Evolutionary conservation across 768 basidiomycete genomes (phyloP), one percentile per base, ranked within the genome.

Genomic region (Epithele typhae): DNA sequence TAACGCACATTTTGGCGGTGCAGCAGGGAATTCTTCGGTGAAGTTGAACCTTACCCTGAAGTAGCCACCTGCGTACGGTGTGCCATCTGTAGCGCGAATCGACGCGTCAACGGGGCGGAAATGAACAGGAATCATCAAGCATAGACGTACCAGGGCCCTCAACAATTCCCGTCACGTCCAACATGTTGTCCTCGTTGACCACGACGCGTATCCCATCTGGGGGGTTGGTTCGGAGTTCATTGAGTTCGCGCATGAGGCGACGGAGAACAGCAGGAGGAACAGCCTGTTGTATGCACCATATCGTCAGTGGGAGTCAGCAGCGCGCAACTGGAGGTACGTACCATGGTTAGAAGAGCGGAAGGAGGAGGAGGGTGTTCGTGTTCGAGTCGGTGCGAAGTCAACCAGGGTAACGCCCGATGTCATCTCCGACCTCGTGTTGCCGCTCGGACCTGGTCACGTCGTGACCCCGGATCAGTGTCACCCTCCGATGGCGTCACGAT

Each of bases 191-290:
- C 42, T 96, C 93, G 51, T 73, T 86, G 3, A 86, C 81, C 45
- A 84, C 78, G 23, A 96, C 76, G 56, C 93, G 82, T 61, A 96
- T 91, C n/a, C 92, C 93, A 59, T 96, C 93, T 11, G 87, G 88
- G 27, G 93, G 93, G 52, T 72, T 83, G 51, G 75, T 84, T 66
- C 83, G 81, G 49, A 97, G 78, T 56, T 88, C 84, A 32, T 73
- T 76, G 36, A 93, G 75, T 68, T 96, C 93, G 43, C 88, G 82
- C 77, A 94, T 87, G 60, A 96, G 70, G 51, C 89, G 84, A 54
- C 92, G 90, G 69, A 91, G 78, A 34, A 81, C 80, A 47, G 78
- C 63, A 48, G 82, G 77, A 19, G 65, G 56, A 34, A 74, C 61
- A 36, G 73, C 67, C 74, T 74, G 23, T 9, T 7, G n/a, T n/a